Base-by-base conservation (phyloP, 2,329 filamentous ascomycete genomes). In the Cladophialophora bantiana region DNA sequence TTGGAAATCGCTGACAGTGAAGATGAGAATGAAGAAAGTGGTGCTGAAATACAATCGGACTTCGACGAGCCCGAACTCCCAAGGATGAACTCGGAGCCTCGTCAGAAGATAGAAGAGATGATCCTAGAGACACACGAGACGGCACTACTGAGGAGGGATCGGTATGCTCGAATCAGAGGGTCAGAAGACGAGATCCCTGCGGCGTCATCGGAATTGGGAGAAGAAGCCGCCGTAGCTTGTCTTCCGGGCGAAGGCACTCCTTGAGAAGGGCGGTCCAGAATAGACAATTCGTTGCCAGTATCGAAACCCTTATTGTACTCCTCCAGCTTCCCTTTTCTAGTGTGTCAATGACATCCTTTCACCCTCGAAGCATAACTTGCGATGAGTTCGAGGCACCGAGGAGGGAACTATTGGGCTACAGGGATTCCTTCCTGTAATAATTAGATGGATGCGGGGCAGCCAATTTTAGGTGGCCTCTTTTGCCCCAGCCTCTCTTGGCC, bases 1-100 rank as follows among this genome's bases (percentile, higher is more conserved):
- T 75, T 77, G 42, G 80, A 82, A 70, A 75, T 81, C 35, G 78
- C 78, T 2, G 79, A 82, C 67, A 82, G 79, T 54, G 79, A 82
- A 57, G 80, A 81, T 40, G 81, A 81, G 53, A 72, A 71, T 38
- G 76, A 73, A 18, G 70, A 68, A 1, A 75, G 45, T 35, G 58
- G 54, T 3, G 36, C 36, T 12, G 67, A 72, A 7, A 74, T 76
- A 31, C 75, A 72, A 40, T 73, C 73, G 26, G 68, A 62, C 34
- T 31, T 31, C 5, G 57, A 54, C 57, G 62, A 66, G 32, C 59
- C 52, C 7, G 40, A 70, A 32, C 57, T 67, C n/a, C 65, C 65
- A 10, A 59, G 7, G 7, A 57, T 62, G 52, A 38, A 56, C 18
- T 38, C 57, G 31, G 52, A 35, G n/a, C 15, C 52, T 50, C 59